These are phyloP conservation scores for Blastocystis hominis DNA, from an alignment of 352 stramenopile genomes.

Conservation along the genomic window DNA sequence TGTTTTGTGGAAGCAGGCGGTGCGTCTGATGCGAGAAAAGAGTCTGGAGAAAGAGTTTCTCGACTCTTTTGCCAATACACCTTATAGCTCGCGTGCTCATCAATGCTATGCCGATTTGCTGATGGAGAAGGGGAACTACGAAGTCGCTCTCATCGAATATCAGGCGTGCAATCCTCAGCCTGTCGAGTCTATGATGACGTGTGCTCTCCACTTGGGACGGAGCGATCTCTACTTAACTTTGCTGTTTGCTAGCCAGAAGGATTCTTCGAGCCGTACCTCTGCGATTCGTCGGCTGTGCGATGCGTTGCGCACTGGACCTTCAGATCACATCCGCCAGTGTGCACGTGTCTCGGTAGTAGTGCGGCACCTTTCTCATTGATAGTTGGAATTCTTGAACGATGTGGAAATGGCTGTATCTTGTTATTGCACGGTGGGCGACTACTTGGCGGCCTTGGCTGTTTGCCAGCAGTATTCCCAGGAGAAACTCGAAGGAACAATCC, in stretches of 20 bases:
- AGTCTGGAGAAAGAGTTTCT: background rate
- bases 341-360: background rate
- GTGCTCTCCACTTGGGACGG: background rate
- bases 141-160: background rate
- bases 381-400: conserved; percentile 20
- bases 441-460: background rate
- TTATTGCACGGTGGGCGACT: background rate
- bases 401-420: background rate
- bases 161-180: background rate
- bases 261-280: background rate
- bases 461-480: background rate
- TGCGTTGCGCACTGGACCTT: background rate
- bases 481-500: conserved; percentile 12
- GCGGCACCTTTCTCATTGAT: background rate
- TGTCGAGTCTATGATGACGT: background rate
- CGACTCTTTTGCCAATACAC: background rate
- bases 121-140: background rate
- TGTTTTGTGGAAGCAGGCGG: background rate
- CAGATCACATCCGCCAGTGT: background rate
- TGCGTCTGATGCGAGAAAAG: background rate
- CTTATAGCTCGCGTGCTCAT: background rate
- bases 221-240: background rate
- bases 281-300: background rate
- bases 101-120: background rate
- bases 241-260: background rate